Evolutionary conservation across 768 basidiomycete genomes (phyloP).

Genomic region (Mycena amicta): DNA sequence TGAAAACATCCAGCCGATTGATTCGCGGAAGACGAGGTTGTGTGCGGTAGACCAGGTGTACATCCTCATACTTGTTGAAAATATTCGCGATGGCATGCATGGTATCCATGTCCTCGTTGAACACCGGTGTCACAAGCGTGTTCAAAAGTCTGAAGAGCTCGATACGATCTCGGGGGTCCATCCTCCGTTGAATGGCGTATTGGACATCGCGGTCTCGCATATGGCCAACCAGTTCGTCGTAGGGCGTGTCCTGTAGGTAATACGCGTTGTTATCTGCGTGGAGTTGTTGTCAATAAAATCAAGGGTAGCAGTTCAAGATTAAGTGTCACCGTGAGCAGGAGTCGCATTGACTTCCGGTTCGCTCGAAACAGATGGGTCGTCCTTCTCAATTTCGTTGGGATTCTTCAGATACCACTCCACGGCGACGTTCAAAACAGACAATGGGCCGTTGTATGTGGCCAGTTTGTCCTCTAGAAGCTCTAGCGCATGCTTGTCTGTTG

Average conservation of each 20-base stretch:
- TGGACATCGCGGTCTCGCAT: slow-evolving; percentile 17
- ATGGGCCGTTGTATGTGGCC: slow-evolving; percentile 21
- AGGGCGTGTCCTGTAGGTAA: slow-evolving; percentile 16
- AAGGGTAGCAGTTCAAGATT: background rate
- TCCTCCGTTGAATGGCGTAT: slow-evolving; percentile 10
- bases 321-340: background rate
- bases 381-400: background rate
- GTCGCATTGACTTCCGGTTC: background rate
- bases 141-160: slow-evolving; percentile 16
- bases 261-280: slow-evolving; percentile 17
- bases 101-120: slow-evolving; percentile 18
- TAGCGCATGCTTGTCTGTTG: slow-evolving; percentile 2
- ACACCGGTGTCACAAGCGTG: slow-evolving; percentile 12
- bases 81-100: slow-evolving; percentile 18
- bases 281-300: background rate
- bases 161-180: slow-evolving; percentile 4
- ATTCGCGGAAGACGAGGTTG: slow-evolving; percentile 17
- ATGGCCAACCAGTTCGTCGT: slow-evolving; percentile 16
- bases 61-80: slow-evolving; percentile 22
- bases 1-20: slow-evolving; percentile 20
- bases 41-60: slow-evolving; percentile 9
- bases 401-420: slow-evolving; percentile 18
- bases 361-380: background rate
- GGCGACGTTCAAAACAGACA: slow-evolving; percentile 10
- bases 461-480: slow-evolving; percentile 14